Conservation (phyloP, 2,329 filamentous ascomycete genomes). For the Alternaria sp. region DNA sequence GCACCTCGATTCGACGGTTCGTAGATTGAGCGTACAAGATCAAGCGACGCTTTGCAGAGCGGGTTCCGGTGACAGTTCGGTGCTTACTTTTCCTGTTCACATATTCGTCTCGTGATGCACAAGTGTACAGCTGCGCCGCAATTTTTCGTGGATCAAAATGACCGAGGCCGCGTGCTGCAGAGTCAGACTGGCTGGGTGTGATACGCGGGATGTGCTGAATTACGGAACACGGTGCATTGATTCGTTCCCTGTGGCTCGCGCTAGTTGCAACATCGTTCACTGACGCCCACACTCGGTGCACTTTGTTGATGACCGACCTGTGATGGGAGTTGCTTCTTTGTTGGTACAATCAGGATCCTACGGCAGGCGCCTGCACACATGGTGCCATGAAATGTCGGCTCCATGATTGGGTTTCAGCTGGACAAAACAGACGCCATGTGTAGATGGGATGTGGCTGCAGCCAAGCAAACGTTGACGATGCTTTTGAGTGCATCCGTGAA, state of each 20-base stretch:
- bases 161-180: conserved; percentile 34
- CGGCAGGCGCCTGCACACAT: not conserved
- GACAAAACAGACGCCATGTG: conserved; percentile 13
- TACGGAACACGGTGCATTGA: conserved; percentile 14
- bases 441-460: conserved; percentile 27
- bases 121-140: conserved; percentile 28
- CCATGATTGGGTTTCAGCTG: not conserved
- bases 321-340: conserved; percentile 5
- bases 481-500: conserved; percentile 17
- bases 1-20: conserved; percentile 26
- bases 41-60: conserved; percentile 16
- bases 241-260: conserved; percentile 12
- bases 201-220: conserved; percentile 36
- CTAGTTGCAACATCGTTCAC: conserved; percentile 14
- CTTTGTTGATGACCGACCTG: conserved; percentile 5
- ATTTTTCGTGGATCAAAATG: conserved; percentile 22
- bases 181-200: conserved; percentile 29
- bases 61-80: conserved; percentile 19
- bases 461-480: conserved; percentile 29
- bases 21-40: conserved; percentile 19
- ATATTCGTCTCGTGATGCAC: conserved; percentile 39
- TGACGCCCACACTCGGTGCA: conserved; percentile 7
- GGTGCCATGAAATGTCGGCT: conserved; percentile 1
- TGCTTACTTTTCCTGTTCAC: conserved; percentile 28
- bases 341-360: not conserved